Percentiles rank a stretch among this genome's conserved stretches.
phyloP scores from a whole-genome alignment of 1,284 basidiomycete species.

The Trametes versicolor region DNA sequence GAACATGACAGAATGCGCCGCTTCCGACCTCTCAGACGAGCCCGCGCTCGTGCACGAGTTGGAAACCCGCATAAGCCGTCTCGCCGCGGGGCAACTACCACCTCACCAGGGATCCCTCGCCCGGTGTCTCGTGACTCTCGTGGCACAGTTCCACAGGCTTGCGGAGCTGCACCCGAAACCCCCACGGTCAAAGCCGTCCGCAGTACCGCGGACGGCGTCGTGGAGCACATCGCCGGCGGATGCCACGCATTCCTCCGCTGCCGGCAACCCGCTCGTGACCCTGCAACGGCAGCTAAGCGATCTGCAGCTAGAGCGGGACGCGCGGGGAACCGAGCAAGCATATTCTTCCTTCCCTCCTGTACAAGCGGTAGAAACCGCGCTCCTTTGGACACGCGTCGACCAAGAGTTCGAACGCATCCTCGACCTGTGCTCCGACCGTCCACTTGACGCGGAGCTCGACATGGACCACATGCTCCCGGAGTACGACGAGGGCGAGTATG shows the following conservation, averaged over 20 bases:
- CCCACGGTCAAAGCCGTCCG: slow-evolving; percentile 27
- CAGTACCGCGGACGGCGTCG: slow-evolving; percentile 34
- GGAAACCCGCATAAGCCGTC: slow-evolving; percentile 57
- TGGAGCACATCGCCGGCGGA: slow-evolving; percentile 43
- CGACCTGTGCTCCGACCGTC: slow-evolving; percentile 56
- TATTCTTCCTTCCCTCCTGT: slow-evolving; percentile 50
- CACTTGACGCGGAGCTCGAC: slow-evolving; percentile 13
- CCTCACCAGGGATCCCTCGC: slow-evolving; percentile 66
- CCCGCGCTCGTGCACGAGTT: slow-evolving; percentile 72
- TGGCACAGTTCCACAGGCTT: slow-evolving; percentile 72
- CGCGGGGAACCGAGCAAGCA: slow-evolving; percentile 22
- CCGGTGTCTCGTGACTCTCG: slow-evolving; percentile 69
- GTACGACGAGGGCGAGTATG: slow-evolving; percentile 65
- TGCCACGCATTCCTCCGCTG: slow-evolving; percentile 35
- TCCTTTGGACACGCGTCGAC: slow-evolving; percentile 81
- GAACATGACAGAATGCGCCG: slow-evolving; percentile 43
- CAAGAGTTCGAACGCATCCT: slow-evolving; percentile 76
- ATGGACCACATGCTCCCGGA: slow-evolving; percentile 68
- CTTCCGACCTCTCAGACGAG: slow-evolving; percentile 56
- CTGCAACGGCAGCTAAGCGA: slow-evolving; percentile 76
- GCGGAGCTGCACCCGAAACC: slow-evolving; percentile 49
- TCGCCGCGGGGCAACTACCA: slow-evolving; percentile 54
- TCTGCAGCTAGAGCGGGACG: slow-evolving; percentile 64
- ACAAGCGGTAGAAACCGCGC: slow-evolving; percentile 66
- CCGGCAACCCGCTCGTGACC: slow-evolving; percentile 61